Evolutionary conservation across 106 monocot species (phyloP).

Genomic region (Dioscorea zingiberensis): DNA sequence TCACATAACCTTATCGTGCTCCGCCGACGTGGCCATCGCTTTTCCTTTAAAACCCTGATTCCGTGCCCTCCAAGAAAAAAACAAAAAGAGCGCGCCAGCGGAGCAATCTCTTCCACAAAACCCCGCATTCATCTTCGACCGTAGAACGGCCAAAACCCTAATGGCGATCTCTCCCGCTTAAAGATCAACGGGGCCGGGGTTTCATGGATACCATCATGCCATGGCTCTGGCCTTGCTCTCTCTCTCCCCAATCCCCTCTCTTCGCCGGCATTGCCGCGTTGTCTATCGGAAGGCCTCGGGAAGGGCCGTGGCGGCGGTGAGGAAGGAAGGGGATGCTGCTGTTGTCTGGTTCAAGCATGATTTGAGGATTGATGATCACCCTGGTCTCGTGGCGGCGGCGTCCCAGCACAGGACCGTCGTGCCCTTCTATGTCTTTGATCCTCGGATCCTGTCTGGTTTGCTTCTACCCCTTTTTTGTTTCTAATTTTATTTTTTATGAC

Average conservation of each 20-base stretch:
- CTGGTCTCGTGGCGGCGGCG: constrained; percentile 29
- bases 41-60: background rate
- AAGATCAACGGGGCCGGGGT: background rate
- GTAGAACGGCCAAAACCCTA: background rate
- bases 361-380: constrained; percentile 36
- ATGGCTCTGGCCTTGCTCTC: background rate
- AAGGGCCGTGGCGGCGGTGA: constrained; percentile 1
- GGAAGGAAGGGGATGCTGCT: constrained; percentile 14
- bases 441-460: constrained; percentile 22
- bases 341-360: constrained; percentile 50
- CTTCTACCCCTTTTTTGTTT: background rate
- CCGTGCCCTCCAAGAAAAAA: background rate
- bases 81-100: too few species aligned
- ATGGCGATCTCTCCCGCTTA: background rate
- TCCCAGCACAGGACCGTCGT: constrained; percentile 29
- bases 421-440: constrained; percentile 43
- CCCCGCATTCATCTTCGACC: background rate
- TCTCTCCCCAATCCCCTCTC: background rate
- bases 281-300: background rate
- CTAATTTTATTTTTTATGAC: too few species aligned
- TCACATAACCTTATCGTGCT: background rate
- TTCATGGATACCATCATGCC: background rate
- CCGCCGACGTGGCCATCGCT: background rate
- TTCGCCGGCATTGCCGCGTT: background rate
- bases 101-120: background rate